These are phyloP conservation scores for Samsoniella hepiali DNA, from an alignment of 2,329 filamentous ascomycete genomes.

Conservation along the genomic window DNA sequence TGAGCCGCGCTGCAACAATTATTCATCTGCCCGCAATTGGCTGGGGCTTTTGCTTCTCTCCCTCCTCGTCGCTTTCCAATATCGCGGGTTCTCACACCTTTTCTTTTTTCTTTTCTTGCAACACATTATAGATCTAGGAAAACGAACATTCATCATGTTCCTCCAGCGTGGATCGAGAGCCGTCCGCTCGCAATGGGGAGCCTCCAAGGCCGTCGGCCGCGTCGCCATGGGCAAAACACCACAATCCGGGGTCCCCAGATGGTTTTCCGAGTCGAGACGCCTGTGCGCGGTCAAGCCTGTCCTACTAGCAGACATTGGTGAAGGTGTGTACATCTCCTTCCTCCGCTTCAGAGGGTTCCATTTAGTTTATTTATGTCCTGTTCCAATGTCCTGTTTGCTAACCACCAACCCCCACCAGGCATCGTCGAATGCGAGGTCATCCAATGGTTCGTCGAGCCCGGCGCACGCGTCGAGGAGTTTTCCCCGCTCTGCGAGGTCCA, in stretches of 20 bases:
- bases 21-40: constrained; percentile 16
- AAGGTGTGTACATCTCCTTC: constrained; percentile 52
- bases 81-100: neutral
- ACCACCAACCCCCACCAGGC: constrained; percentile 48
- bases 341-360: neutral
- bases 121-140: neutral
- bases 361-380: neutral
- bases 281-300: constrained; percentile 70
- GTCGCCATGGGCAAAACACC: constrained; percentile 32
- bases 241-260: constrained; percentile 35
- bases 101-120: constrained; percentile 10
- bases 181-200: constrained; percentile 49
- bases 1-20: constrained; percentile 16
- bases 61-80: neutral
- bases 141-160: constrained; percentile 54
- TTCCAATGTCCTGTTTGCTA: neutral
- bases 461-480: constrained; percentile 94
- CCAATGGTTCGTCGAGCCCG: constrained; percentile 98
- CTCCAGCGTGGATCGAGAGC: constrained; percentile 50
- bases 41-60: neutral
- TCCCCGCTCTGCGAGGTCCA: constrained; percentile 97
- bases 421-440: constrained; percentile 99
- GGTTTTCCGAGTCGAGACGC: constrained; percentile 50
- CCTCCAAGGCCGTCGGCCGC: constrained; percentile 40
- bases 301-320: constrained; percentile 79